A percentile compares a stretch with the other conserved stretches of the same genome.
phyloP scores from a whole-genome alignment of 2,329 filamentous ascomycete genomes.

The Rhexocercosporidium sp. region DNA sequence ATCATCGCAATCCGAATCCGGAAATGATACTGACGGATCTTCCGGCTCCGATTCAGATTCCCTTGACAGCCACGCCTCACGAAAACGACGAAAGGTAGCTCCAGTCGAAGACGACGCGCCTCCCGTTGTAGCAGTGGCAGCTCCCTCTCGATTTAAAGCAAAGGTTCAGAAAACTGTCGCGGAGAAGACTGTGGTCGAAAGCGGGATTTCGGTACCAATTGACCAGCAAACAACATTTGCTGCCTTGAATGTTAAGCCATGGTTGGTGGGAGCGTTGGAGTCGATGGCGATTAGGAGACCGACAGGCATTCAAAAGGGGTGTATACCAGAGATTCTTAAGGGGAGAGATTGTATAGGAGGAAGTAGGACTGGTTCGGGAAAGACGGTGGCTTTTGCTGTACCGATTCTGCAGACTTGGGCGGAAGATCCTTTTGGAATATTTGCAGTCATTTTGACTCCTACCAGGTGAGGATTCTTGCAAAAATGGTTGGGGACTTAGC shows the following conservation, averaged over 20 bases:
- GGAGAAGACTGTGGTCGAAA: slow-evolving; percentile 18
- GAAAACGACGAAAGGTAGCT: slow-evolving; percentile 41
- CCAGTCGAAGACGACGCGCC: slow-evolving; percentile 28
- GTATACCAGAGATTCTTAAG: slow-evolving; percentile 90
- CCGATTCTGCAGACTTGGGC: slow-evolving; percentile 95
- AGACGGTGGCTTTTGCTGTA: slow-evolving; percentile 94
- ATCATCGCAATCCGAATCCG: slow-evolving; percentile 15
- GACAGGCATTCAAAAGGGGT: slow-evolving; percentile 90
- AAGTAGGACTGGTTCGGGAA: slow-evolving; percentile 93
- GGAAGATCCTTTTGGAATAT: slow-evolving; percentile 89
- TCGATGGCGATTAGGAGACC: slow-evolving; percentile 84
- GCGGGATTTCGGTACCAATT: slow-evolving; percentile 54
- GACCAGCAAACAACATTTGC: slow-evolving; percentile 71
- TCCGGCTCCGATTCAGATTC: slow-evolving; percentile 40
- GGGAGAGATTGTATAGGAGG: slow-evolving; percentile 95
- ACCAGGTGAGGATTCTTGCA: slow-evolving; percentile 61
- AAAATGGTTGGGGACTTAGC: not conserved
- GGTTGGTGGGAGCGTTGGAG: slow-evolving; percentile 82
- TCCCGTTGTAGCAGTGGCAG: slow-evolving; percentile 28
- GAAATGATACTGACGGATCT: slow-evolving; percentile 17
- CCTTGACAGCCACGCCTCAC: slow-evolving; percentile 39
- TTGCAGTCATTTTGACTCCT: slow-evolving; percentile 85
- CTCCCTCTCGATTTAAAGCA: slow-evolving; percentile 40
- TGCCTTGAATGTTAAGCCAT: slow-evolving; percentile 76
- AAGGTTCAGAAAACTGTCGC: slow-evolving; percentile 17